Conservation (phyloP, 352 stramenopile genomes). For the Globisporangium ultimum region DNA sequence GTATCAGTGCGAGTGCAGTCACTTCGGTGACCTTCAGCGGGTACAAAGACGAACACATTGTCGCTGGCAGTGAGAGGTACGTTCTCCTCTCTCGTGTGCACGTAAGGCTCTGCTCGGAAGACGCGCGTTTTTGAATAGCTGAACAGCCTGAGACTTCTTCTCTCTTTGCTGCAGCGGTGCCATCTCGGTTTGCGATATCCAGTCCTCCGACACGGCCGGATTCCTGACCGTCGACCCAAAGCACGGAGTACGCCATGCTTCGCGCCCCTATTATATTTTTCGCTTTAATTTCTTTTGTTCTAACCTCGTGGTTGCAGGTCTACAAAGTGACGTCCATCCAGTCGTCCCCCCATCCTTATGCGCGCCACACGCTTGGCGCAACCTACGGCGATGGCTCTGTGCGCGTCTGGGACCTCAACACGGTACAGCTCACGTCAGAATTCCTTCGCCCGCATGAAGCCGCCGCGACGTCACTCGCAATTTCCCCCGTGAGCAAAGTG, state of each 20-base stretch:
- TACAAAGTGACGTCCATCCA: conserved; percentile 52
- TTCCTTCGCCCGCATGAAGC: conserved; percentile 58
- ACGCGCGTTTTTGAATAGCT: neutral
- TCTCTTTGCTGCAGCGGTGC: conserved; percentile 30
- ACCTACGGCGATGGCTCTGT: conserved; percentile 65
- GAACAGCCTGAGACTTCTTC: neutral
- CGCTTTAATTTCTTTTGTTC: neutral
- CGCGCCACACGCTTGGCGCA: conserved; percentile 46
- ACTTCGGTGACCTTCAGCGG: conserved; percentile 64
- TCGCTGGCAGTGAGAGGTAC: conserved; percentile 67
- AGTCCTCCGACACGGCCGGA: conserved; percentile 43
- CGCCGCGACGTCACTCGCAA: conserved; percentile 43
- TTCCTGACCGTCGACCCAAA: conserved; percentile 47
- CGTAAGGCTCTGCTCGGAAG: too few species aligned
- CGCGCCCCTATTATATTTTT: too few species aligned
- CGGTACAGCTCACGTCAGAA: conserved; percentile 47
- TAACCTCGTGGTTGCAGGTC: conserved; percentile 18
- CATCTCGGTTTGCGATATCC: conserved; percentile 63
- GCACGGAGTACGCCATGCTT: conserved; percentile 23
- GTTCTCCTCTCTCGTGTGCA: too few species aligned
- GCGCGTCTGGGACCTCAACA: conserved; percentile 62
- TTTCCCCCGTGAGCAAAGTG: conserved; percentile 74
- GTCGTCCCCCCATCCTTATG: conserved; percentile 59
- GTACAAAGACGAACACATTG: conserved; percentile 70
- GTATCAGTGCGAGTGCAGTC: conserved; percentile 55